These are phyloP conservation scores for Fonsecaea nubica DNA, from an alignment of 2,329 filamentous ascomycete genomes.

Conservation along the genomic window DNA sequence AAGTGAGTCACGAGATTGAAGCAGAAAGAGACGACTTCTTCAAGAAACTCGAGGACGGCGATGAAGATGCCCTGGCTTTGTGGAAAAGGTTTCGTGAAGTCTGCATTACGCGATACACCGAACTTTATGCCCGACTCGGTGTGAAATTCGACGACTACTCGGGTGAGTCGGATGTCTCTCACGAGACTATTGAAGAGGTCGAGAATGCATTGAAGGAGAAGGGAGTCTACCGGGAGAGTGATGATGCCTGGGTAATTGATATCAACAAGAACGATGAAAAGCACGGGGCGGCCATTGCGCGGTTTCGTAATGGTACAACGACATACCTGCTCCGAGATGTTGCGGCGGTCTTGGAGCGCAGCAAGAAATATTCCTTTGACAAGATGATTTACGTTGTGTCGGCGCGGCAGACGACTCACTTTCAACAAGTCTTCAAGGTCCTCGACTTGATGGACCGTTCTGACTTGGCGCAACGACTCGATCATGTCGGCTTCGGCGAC, in stretches of 20 bases:
- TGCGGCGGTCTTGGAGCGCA: constrained; percentile 72
- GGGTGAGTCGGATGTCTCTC: constrained; percentile 75
- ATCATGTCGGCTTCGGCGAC: constrained; percentile 78
- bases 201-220: constrained; percentile 69
- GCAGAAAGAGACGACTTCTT: constrained; percentile 63
- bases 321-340: constrained; percentile 81
- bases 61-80: constrained; percentile 64
- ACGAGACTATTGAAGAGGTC: constrained; percentile 69
- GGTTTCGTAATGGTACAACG: constrained; percentile 76
- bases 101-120: constrained; percentile 70
- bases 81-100: constrained; percentile 72
- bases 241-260: constrained; percentile 75
- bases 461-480: constrained; percentile 70
- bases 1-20: constrained; percentile 54
- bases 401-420: constrained; percentile 73
- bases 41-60: constrained; percentile 73
- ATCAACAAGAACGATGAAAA: constrained; percentile 73
- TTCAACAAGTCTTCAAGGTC: constrained; percentile 78
- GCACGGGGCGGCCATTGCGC: constrained; percentile 73
- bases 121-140: constrained; percentile 73
- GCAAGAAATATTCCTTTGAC: constrained; percentile 69
- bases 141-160: constrained; percentile 72
- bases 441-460: constrained; percentile 73
- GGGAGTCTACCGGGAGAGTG: constrained; percentile 70
- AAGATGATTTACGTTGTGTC: constrained; percentile 83